Evolutionary conservation across 805 yeast genomes (phyloP).

Genomic region (Candida tammaniensis): DNA sequence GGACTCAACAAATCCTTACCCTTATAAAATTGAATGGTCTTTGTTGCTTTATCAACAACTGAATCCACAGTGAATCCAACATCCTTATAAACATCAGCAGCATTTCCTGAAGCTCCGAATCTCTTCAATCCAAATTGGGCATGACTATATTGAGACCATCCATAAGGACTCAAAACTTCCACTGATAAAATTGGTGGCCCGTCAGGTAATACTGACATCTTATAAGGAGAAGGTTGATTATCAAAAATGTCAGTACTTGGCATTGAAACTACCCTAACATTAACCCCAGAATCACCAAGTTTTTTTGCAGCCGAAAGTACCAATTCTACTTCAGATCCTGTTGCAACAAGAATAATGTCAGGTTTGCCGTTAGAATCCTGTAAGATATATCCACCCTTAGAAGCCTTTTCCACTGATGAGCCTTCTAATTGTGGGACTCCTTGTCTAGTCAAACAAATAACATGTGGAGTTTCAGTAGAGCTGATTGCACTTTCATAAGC

Average conservation of each 20-base stretch:
- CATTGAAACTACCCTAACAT: slow-evolving; percentile 82
- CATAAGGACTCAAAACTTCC: slow-evolving; percentile 87
- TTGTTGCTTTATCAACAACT: slow-evolving; percentile 78
- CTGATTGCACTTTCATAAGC: slow-evolving; percentile 68
- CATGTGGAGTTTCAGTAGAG: slow-evolving; percentile 63
- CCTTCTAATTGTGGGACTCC: slow-evolving; percentile 92
- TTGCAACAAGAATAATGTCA: slow-evolving; percentile 75
- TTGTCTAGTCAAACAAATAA: slow-evolving; percentile 81
- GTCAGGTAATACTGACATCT: slow-evolving; percentile 86
- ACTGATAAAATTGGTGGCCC: slow-evolving; percentile 90
- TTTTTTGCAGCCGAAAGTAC: slow-evolving; percentile 79
- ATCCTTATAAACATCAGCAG: slow-evolving; percentile 72
- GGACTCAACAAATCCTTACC: slow-evolving; percentile 65
- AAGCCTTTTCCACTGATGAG: slow-evolving; percentile 85
- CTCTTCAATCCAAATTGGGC: slow-evolving; percentile 93
- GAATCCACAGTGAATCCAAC: slow-evolving; percentile 94
- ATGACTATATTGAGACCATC: slow-evolving; percentile 95
- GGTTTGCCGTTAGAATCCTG: slow-evolving; percentile 48
- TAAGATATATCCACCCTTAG: slow-evolving; percentile 91
- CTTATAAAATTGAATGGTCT: slow-evolving; percentile 72
- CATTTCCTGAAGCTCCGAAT: slow-evolving; percentile 97
- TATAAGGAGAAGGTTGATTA: slow-evolving; percentile 76
- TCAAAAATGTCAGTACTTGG: slow-evolving; percentile 94
- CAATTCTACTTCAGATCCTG: slow-evolving; percentile 92
- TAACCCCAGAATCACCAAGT: slow-evolving; percentile 63